Percentiles rank a stretch among this genome's conserved stretches.
phyloP scores from a whole-genome alignment of 2,329 filamentous ascomycete species.

The Cladosporium phlei region DNA sequence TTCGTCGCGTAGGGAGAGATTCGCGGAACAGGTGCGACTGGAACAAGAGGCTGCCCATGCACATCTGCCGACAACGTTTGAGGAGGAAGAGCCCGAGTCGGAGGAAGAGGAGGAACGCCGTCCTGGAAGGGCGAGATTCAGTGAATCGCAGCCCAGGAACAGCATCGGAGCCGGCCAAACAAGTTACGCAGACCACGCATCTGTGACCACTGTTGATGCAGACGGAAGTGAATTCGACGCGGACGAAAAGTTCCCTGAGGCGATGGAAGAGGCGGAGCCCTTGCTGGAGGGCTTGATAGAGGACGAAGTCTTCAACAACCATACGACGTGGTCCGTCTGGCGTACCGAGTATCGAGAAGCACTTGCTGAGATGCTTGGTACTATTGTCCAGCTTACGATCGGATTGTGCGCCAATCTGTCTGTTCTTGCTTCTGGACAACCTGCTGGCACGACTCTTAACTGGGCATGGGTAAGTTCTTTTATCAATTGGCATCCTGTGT shows the following conservation, averaged over 20 bases:
- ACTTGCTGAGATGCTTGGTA: slow-evolving; percentile 50
- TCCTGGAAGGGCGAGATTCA: not conserved
- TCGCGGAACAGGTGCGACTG: slow-evolving; percentile 13
- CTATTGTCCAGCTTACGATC: slow-evolving; percentile 34
- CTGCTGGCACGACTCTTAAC: slow-evolving; percentile 40
- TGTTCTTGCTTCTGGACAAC: slow-evolving; percentile 32
- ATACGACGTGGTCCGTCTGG: slow-evolving; percentile 44
- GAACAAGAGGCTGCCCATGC: slow-evolving; percentile 13
- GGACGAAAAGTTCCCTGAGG: slow-evolving; percentile 36
- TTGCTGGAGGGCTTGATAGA: slow-evolving; percentile 40
- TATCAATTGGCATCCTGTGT: too few relatives aligned
- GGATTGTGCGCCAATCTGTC: slow-evolving; percentile 46
- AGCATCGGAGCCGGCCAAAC: not conserved
- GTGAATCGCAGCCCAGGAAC: not conserved
- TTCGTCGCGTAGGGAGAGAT: slow-evolving; percentile 17
- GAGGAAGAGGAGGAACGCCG: slow-evolving; percentile 9
- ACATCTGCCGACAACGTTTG: slow-evolving; percentile 22
- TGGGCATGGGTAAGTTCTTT: too few relatives aligned
- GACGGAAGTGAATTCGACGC: slow-evolving; percentile 32
- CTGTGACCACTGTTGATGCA: slow-evolving; percentile 26
- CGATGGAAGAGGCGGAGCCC: slow-evolving; percentile 44
- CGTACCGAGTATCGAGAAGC: slow-evolving; percentile 50
- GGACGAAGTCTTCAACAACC: slow-evolving; percentile 46
- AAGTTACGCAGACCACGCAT: slow-evolving; percentile 16
- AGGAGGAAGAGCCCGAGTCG: slow-evolving; percentile 18